phyloP scores from a whole-genome alignment of 2,329 filamentous ascomycete species.

The Massarina eburnea region DNA sequence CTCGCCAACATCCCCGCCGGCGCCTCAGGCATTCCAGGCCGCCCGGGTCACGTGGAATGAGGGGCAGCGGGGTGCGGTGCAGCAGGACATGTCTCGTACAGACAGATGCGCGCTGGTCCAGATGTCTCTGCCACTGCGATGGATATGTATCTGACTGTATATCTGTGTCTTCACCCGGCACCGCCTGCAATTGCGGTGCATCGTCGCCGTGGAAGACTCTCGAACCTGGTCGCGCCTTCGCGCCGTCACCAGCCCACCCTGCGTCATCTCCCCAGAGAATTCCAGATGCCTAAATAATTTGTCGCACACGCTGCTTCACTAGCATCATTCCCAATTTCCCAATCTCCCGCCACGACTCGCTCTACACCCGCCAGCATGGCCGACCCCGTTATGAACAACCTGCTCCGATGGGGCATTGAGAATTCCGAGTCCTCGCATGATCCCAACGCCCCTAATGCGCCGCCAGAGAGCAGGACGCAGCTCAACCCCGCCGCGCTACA shows the following conservation, averaged over 20 bases:
- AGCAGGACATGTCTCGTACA: background rate
- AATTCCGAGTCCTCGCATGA: constrained; percentile 55
- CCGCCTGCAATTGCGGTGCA: background rate
- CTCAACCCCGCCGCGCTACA: constrained; percentile 72
- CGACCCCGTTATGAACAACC: constrained; percentile 69
- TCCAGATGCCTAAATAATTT: constrained; percentile 18
- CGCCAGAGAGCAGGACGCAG: constrained; percentile 38
- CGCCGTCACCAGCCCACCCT: constrained; percentile 3
- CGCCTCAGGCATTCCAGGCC: background rate
- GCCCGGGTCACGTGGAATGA: constrained; percentile 37
- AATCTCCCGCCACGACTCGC: background rate
- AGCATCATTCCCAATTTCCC: background rate
- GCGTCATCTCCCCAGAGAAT: constrained; percentile 16
- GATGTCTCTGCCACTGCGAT: too few relatives aligned
- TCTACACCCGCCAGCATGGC: constrained; percentile 41
- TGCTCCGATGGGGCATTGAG: constrained; percentile 77
- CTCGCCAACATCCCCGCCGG: background rate
- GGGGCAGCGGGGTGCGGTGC: constrained; percentile 17
- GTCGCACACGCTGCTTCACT: constrained; percentile 7
- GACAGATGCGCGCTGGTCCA: too few relatives aligned
- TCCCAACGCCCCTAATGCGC: constrained; percentile 29
- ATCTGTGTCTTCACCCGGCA: background rate
- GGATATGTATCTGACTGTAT: too few relatives aligned
- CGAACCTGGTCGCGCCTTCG: constrained; percentile 17
- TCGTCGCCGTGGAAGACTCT: constrained; percentile 17